Base-by-base conservation (phyloP, 2,329 filamentous ascomycete genomes). In the Clonostachys sp. region DNA sequence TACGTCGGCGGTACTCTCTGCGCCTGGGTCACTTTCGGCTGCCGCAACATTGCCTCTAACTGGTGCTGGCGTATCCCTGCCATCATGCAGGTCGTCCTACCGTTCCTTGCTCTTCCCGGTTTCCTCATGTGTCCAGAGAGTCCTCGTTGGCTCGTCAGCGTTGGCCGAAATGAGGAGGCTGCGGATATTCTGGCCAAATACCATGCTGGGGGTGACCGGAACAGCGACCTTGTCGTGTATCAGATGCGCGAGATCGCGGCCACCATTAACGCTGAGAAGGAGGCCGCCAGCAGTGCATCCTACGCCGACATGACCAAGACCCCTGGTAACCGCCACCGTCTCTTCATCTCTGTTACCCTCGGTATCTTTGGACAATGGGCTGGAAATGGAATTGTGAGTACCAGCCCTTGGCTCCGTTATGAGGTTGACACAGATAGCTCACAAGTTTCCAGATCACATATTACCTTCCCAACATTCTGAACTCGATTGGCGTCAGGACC, bases 111-210 rank as follows among this genome's bases (percentile, higher is more conserved):
- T 66, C 68, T 87, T 40, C 46, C 64, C n/a, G 83, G 83, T 56
- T 82, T 89, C 62, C 86, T 78, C 67, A 81, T 71, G 65, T 68
- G 86, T n/a, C 84, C 84, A 6, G 84, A 88, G 63, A 83, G 77
- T 0, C 84, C 84, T 0, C 75, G 84, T 52, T 88, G 75, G 68
- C 75, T 87, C 13, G 72, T 86, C 54, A 72, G 76, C 57, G 82
- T 83, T 63, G 83, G 84, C 55, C 75, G 77, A 34, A 71, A 79
- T 51, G 78, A 83, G 12, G 75, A 86, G 55, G 84, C 84, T 5
- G 70, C 84, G 12, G 62, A 69, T 2, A 77, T 84, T 6, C 71
- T 89, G 6, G 73, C 77, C 45, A 78, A 82, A 55, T 81, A 83
- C 56, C 84, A 88, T 56, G 82, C 76, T 20, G 80, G 81, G 17